Base-by-base conservation (phyloP, 768 basidiomycete genomes). In the Amanita thiersii region DNA sequence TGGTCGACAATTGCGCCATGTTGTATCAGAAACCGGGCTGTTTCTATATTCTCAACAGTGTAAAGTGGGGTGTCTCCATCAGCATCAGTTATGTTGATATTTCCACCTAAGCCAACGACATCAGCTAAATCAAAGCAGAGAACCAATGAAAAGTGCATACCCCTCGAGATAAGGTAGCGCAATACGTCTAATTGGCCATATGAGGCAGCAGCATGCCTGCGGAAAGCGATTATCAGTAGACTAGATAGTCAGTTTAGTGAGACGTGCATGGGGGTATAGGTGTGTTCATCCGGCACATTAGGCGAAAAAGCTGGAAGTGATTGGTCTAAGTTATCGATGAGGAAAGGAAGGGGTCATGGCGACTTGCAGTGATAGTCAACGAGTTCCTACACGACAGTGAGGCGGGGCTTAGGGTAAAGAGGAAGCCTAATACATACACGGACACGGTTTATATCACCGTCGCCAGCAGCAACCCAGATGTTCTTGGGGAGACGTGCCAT, bases 31-130 rank as follows among this genome's bases (percentile, higher is more conserved):
- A 71, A 89, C 10, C 67, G 70, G 2, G 92, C 91, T 0, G 84
- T 85, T 45, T 81, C 74, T 30, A 86, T 53, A 56, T 77, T 75
- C 62, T 96, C 92, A 34, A 89, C 89, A 18, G 86, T 86, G 67
- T 86, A 94, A 12, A 96, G 65, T 7, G 92, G 92, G 7, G 91
- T 94, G 58, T 96, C 92, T 6, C 86, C 87, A 54, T 96, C 92
- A 39, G 68, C 69, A 56, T 96, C 92, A 1, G 77, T 73, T 47
- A 92, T 60, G 55, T 96, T 91, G 44, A 92, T 85, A 56, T 93
- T 74, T 38, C 91, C 92, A 11, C 91, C 91, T 81, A 42, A 37
- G 4, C 14, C 28, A 31, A 38, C 18, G 24, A 41, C 38, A 14
- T 46, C 38, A 26, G 37, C 41, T 29, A 25, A 47, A 44, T 39